Percentiles rank a stretch among this genome's conserved stretches.
phyloP scores from a whole-genome alignment of 2,329 filamentous ascomycete genomes.

The Chalara sp. region DNA sequence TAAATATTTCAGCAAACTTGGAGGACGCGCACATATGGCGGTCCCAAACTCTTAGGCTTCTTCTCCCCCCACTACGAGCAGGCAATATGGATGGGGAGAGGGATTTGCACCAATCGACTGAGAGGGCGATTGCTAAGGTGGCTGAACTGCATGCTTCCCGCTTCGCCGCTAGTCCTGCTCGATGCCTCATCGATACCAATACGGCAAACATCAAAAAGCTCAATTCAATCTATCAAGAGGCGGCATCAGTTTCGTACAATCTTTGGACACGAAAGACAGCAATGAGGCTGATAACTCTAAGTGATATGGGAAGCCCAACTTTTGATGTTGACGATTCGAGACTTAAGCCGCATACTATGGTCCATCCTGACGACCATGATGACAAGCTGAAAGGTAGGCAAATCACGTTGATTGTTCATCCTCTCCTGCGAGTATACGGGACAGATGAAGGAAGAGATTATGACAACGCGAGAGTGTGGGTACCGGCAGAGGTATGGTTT shows the following conservation, averaged over 20 bases:
- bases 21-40: neutral
- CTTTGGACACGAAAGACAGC: neutral
- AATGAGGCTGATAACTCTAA: neutral
- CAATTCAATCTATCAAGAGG: neutral
- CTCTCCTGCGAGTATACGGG: slow-evolving; percentile 2
- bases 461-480: neutral
- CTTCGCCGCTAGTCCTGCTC: neutral
- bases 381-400: slow-evolving; percentile 1
- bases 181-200: neutral
- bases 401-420: slow-evolving; percentile 3
- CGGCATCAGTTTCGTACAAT: neutral
- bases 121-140: neutral
- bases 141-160: neutral
- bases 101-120: neutral
- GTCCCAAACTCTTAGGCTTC: slow-evolving; percentile 1
- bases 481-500: slow-evolving; percentile 5
- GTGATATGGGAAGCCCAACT: neutral
- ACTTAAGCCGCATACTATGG: neutral
- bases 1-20: neutral
- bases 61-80: neutral
- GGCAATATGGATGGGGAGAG: neutral
- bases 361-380: neutral
- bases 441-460: slow-evolving; percentile 5
- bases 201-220: neutral
- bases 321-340: neutral